A percentile compares a stretch with the other conserved stretches of the same genome.
Conservation (phyloP, 2,329 filamentous ascomycete species). For the Fusarium sp. region DNA sequence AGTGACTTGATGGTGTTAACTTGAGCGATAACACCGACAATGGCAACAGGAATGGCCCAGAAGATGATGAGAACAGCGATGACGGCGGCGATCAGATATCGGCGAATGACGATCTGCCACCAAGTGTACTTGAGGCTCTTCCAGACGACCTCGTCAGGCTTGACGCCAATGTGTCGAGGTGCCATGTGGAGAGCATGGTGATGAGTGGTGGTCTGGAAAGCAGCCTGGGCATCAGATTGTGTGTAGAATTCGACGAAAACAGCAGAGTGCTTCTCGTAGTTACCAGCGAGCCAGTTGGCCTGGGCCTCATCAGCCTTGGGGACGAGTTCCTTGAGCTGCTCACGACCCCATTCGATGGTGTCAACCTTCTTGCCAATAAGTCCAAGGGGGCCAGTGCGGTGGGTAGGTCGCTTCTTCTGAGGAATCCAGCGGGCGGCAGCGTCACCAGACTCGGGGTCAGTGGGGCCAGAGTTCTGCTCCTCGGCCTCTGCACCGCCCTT, state of each 20-base stretch:
- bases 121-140: conserved; percentile 74
- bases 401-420: conserved; percentile 74
- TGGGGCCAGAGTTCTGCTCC: conserved; percentile 56
- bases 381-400: conserved; percentile 72
- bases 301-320: conserved; percentile 73
- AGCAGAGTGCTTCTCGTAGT: conserved; percentile 73
- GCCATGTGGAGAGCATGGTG: conserved; percentile 86
- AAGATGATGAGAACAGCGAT: conserved; percentile 83
- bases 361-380: conserved; percentile 77
- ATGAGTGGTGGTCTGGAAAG: conserved; percentile 84
- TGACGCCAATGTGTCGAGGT: conserved; percentile 84
- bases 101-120: conserved; percentile 80
- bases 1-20: conserved; percentile 75
- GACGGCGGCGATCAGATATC: conserved; percentile 71
- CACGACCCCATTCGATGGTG: conserved; percentile 85
- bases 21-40: conserved; percentile 88
- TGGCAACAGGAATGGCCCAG: conserved; percentile 80
- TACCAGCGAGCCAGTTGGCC: conserved; percentile 71
- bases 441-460: conserved; percentile 72
- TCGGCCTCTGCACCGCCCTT: conserved; percentile 45
- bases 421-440: conserved; percentile 75
- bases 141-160: conserved; percentile 88
- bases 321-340: conserved; percentile 64
- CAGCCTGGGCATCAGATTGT: conserved; percentile 84
- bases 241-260: conserved; percentile 94